Evolutionary conservation across 352 stramenopile species (phyloP).

Genomic region (Pythium guiyangense): DNA sequence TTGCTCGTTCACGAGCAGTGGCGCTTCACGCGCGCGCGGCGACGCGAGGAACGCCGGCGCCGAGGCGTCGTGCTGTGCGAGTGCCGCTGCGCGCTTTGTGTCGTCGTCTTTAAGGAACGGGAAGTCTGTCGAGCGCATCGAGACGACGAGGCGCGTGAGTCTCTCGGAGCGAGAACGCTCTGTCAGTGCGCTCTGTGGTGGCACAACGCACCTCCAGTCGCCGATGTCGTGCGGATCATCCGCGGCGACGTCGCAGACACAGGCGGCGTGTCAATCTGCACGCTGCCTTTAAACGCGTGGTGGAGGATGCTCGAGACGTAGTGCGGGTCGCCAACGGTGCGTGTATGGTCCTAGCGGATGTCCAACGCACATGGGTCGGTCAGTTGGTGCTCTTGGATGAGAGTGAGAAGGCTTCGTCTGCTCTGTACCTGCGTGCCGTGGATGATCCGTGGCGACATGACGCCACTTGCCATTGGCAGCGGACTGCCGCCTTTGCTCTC

Average conservation of each 20-base stretch:
- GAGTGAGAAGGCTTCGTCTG: neutral
- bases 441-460: conserved; percentile 39
- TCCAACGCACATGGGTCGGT: neutral
- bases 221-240: conserved; percentile 58
- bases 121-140: conserved; percentile 31
- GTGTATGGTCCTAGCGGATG: conserved; percentile 13
- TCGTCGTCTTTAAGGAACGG: conserved; percentile 68
- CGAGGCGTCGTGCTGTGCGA: conserved; percentile 1
- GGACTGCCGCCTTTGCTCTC: conserved; percentile 22
- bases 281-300: conserved; percentile 55
- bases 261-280: conserved; percentile 37
- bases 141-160: neutral
- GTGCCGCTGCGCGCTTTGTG: conserved; percentile 9
- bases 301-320: conserved; percentile 53
- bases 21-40: neutral
- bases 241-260: conserved; percentile 39
- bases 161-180: neutral
- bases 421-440: conserved; percentile 28
- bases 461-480: conserved; percentile 19
- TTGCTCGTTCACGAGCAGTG: conserved; percentile 17
- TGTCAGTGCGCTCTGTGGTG: neutral
- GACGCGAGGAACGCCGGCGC: conserved; percentile 15
- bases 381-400: neutral
- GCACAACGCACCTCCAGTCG: conserved; percentile 46
- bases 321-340: conserved; percentile 26